These are phyloP conservation scores for Botrytis hyacinthi DNA, from an alignment of 2,329 filamentous ascomycete genomes.

Conservation along the genomic window DNA sequence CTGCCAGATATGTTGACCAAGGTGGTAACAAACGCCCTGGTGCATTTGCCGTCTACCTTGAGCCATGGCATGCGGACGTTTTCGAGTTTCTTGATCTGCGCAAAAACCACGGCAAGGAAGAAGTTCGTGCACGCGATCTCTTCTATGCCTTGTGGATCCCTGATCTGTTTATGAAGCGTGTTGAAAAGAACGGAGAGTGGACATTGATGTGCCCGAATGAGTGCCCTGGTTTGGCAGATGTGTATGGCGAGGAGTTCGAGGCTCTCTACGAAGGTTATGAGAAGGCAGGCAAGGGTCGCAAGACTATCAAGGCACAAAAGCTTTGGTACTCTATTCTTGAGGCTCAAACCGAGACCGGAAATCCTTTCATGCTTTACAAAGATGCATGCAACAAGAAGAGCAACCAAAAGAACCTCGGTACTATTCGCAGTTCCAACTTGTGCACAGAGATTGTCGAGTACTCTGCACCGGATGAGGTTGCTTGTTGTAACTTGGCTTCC, in stretches of 20 bases:
- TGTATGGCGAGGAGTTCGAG: slow-evolving; percentile 97
- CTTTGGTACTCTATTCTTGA: slow-evolving; percentile 99
- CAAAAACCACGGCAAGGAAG: slow-evolving; percentile 99
- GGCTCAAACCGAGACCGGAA: slow-evolving; percentile 97
- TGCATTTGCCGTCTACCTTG: slow-evolving; percentile 97
- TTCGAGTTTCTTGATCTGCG: slow-evolving; percentile 96
- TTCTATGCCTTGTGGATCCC: slow-evolving; percentile 99
- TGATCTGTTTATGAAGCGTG: slow-evolving; percentile 99
- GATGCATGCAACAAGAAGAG: slow-evolving; percentile 98
- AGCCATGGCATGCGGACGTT: slow-evolving; percentile 98
- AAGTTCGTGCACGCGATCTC: slow-evolving; percentile 91
- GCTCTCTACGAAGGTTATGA: slow-evolving; percentile 93
- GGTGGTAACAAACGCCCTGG: slow-evolving; percentile 99
- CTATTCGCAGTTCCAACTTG: slow-evolving; percentile 96
- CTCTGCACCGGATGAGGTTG: slow-evolving; percentile 94
- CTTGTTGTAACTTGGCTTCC: slow-evolving; percentile 96
- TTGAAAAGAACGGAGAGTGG: slow-evolving; percentile 95
- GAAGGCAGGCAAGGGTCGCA: slow-evolving; percentile 78
- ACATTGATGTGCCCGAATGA: slow-evolving; percentile 98
- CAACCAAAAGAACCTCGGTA: slow-evolving; percentile 99
- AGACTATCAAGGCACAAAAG: slow-evolving; percentile 95
- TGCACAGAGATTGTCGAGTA: slow-evolving; percentile 99
- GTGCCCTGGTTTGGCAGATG: slow-evolving; percentile 89
- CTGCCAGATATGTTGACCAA: slow-evolving; percentile 96
- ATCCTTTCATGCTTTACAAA: slow-evolving; percentile 99